A percentile compares a stretch with the other conserved stretches of the same genome.
These are phyloP conservation scores for Globisporangium sylvaticum DNA, from an alignment of 352 stramenopile species.

Conservation along the genomic window DNA sequence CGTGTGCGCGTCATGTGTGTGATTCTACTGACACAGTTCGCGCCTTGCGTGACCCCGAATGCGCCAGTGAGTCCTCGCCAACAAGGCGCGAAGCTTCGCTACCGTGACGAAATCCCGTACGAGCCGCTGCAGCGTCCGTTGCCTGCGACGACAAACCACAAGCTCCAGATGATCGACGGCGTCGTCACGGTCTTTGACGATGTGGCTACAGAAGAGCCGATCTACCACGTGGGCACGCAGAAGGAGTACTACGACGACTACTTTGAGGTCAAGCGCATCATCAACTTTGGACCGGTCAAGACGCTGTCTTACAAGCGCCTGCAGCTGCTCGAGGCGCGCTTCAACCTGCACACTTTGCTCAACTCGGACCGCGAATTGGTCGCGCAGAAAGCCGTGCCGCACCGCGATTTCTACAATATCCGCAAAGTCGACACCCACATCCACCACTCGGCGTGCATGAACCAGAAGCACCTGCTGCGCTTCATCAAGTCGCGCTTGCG, in stretches of 20 bases:
- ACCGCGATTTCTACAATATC: slow-evolving; percentile 99
- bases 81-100: slow-evolving; percentile 38
- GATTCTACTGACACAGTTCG: not conserved
- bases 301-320: slow-evolving; percentile 84
- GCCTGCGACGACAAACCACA: slow-evolving; percentile 43
- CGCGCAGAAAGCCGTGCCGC: slow-evolving; percentile 94
- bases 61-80: slow-evolving; percentile 35
- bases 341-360: slow-evolving; percentile 95
- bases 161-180: slow-evolving; percentile 52
- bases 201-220: slow-evolving; percentile 23
- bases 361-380: slow-evolving; percentile 94
- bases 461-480: slow-evolving; percentile 93
- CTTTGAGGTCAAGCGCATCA: slow-evolving; percentile 83
- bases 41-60: slow-evolving; percentile 18
- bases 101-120: slow-evolving; percentile 72
- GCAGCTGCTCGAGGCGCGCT: slow-evolving; percentile 89
- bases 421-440: slow-evolving; percentile 99
- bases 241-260: slow-evolving; percentile 71
- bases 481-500: slow-evolving; percentile 87
- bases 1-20: not conserved
- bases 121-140: slow-evolving; percentile 46
- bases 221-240: slow-evolving; percentile 38
- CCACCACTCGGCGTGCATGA: slow-evolving; percentile 96
- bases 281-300: slow-evolving; percentile 87
- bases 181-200: slow-evolving; percentile 50